These are phyloP conservation scores for Thymus mandschuricus DNA, from an alignment of 257 asterid genomes.

Conservation along the genomic window DNA sequence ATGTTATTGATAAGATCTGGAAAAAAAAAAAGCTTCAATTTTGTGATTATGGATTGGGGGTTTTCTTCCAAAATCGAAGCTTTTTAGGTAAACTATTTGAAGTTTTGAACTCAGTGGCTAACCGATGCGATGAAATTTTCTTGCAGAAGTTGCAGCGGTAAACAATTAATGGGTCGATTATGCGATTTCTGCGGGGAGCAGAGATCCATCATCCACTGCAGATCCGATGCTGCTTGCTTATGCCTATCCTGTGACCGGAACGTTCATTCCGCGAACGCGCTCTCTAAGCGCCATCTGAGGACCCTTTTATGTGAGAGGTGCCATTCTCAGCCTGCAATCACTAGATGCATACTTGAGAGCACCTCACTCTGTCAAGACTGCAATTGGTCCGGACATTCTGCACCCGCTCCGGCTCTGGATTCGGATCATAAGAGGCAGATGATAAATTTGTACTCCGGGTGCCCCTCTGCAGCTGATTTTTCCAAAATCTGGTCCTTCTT, in stretches of 20 bases:
- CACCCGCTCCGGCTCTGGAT: conserved; percentile 30
- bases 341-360: conserved; percentile 54
- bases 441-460: conserved; percentile 61
- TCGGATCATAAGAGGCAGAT: conserved; percentile 43
- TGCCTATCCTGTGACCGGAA: conserved; percentile 71
- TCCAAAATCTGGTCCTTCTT: conserved; percentile 68
- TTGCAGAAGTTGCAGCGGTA: conserved; percentile 34
- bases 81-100: conserved; percentile 3
- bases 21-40: not conserved
- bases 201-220: conserved; percentile 59
- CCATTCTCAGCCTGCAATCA: conserved; percentile 51
- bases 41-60: conserved; percentile 12
- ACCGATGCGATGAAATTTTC: not conserved
- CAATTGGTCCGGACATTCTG: conserved; percentile 45
- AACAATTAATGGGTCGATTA: conserved; percentile 43
- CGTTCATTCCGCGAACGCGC: conserved; percentile 74
- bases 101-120: not conserved
- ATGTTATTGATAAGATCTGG: not conserved
- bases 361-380: conserved; percentile 72
- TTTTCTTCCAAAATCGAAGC: not conserved
- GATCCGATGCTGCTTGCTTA: conserved; percentile 60
- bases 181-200: conserved; percentile 74
- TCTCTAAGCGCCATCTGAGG: conserved; percentile 66
- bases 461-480: conserved; percentile 71
- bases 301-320: conserved; percentile 65